Evolutionary conservation across 805 yeast species (phyloP).

Genomic region (Pichia exigua): DNA sequence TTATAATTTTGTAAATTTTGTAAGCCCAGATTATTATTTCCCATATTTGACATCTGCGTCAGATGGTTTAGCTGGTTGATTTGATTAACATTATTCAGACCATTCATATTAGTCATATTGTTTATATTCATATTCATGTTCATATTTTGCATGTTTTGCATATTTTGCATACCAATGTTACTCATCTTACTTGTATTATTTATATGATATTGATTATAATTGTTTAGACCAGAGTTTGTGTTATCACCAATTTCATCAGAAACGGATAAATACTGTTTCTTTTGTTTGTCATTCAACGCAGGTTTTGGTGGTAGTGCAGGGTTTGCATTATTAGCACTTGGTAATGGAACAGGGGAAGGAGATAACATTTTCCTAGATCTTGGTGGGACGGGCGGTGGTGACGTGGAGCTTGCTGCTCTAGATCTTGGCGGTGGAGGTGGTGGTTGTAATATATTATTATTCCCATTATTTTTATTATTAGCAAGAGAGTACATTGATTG

Average conservation of each 20-base stretch:
- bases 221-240: neutral
- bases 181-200: neutral
- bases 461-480: neutral
- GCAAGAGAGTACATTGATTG: neutral
- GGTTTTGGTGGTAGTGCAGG: slow-evolving; percentile 29
- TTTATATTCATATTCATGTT: neutral
- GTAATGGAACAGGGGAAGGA: slow-evolving; percentile 10
- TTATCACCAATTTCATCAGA: slow-evolving; percentile 9
- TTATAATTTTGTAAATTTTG: neutral
- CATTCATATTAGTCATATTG: neutral
- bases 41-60: neutral
- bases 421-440: slow-evolving; percentile 23
- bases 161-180: neutral
- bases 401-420: slow-evolving; percentile 12
- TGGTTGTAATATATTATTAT: neutral
- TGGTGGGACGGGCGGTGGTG: slow-evolving; percentile 21
- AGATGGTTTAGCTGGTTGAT: slow-evolving; percentile 2
- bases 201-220: neutral
- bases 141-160: neutral
- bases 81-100: neutral
- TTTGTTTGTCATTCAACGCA: slow-evolving; percentile 20
- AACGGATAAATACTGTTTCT: slow-evolving; percentile 21
- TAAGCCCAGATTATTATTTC: neutral
- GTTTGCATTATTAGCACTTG: neutral
- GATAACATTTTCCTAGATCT: slow-evolving; percentile 22